These are phyloP conservation scores for Yamadazyma friedrichii DNA, from an alignment of 1,139 yeast species.

Conservation along the genomic window DNA sequence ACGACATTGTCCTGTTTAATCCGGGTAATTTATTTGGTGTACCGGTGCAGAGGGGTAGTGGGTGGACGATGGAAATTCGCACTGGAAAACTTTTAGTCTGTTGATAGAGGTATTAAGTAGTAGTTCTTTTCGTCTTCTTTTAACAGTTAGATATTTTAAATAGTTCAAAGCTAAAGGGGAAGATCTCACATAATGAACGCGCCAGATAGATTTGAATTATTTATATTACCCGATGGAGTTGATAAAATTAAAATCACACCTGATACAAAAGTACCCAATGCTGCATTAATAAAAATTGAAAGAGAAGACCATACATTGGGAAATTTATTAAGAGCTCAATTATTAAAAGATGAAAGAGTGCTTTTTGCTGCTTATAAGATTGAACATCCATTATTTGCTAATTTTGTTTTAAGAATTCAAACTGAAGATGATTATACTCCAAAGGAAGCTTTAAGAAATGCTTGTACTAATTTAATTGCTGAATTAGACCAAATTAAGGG, in stretches of 20 bases:
- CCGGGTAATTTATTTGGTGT: no score
- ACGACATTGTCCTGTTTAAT: no score
- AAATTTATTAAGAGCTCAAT: constrained; percentile 81
- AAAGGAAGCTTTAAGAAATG: constrained; percentile 82
- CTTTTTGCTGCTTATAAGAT: constrained; percentile 95
- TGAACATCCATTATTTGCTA: constrained; percentile 96
- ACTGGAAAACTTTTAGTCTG: background rate
- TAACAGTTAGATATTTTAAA: background rate
- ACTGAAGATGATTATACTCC: constrained; percentile 95
- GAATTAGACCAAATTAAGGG: constrained; percentile 73
- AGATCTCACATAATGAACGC: constrained; percentile 67
- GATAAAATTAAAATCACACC: constrained; percentile 86
- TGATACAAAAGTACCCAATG: constrained; percentile 93
- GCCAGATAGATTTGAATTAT: constrained; percentile 97
- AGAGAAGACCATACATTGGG: constrained; percentile 98
- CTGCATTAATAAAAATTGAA: constrained; percentile 88
- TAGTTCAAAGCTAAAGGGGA: background rate
- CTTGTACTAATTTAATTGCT: constrained; percentile 78
- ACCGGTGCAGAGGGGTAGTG: no score
- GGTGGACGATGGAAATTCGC: no score
- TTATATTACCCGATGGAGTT: constrained; percentile 95
- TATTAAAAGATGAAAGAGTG: constrained; percentile 81
- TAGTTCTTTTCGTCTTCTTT: no score
- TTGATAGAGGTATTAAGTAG: background rate
- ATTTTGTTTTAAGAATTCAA: constrained; percentile 88